These are phyloP conservation scores for Mycena maculata DNA, from an alignment of 768 basidiomycete species.

Conservation along the genomic window DNA sequence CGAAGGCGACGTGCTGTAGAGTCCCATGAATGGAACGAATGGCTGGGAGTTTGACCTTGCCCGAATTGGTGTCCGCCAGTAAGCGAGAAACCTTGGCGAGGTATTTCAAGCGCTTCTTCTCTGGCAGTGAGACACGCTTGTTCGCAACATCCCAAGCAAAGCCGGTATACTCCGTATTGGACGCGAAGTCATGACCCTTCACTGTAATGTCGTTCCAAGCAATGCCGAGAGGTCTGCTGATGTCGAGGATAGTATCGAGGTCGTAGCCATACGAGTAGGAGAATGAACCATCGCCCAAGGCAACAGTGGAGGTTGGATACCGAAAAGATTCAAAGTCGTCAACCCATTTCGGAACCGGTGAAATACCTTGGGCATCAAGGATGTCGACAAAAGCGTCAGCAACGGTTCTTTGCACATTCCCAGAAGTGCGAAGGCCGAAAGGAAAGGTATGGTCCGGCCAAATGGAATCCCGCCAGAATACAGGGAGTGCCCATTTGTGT, in stretches of 20 bases:
- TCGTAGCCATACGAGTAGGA: neutral
- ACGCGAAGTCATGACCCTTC: neutral
- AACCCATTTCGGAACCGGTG: neutral
- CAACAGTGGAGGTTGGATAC: neutral
- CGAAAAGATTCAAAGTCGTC: neutral
- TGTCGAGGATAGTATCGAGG: neutral
- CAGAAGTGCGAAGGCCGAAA: neutral
- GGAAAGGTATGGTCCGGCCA: conserved; percentile 1
- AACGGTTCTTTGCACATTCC: neutral
- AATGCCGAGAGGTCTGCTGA: neutral
- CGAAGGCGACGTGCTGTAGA: neutral
- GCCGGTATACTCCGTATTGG: neutral
- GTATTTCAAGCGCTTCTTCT: conserved; percentile 1
- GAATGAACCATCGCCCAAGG: neutral
- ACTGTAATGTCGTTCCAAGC: neutral
- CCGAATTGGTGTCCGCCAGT: neutral
- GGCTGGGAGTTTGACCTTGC: neutral
- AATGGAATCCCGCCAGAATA: neutral
- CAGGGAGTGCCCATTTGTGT: neutral
- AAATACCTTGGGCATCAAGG: neutral
- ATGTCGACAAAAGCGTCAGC: neutral
- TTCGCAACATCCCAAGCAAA: neutral
- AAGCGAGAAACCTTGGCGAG: neutral
- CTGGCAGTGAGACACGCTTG: neutral
- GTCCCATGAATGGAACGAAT: neutral